A percentile compares a stretch with the other conserved stretches of the same genome.
phyloP scores from a whole-genome alignment of 495 filamentous ascomycete genomes.

The Xylaria bambusicola region DNA sequence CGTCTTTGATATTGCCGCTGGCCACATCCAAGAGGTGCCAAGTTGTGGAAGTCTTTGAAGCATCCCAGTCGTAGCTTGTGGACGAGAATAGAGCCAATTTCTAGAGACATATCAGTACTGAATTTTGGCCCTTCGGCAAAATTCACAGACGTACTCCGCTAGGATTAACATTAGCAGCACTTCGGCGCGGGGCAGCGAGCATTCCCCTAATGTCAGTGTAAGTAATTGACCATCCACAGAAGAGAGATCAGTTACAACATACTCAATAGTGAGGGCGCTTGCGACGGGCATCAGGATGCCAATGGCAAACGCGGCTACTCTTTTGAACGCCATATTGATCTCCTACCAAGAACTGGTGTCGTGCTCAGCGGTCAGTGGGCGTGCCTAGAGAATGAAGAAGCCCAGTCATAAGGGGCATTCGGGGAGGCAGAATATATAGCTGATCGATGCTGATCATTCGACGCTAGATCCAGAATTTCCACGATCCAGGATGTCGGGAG shows the following conservation, averaged over 20 bases:
- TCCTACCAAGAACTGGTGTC: neutral
- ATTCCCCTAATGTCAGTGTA: constrained; percentile 7
- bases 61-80: constrained; percentile 9
- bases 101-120: neutral
- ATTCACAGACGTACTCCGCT: constrained; percentile 1
- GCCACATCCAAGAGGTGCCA: constrained; percentile 12
- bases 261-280: constrained; percentile 7
- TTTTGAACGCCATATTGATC: constrained; percentile 9
- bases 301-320: constrained; percentile 1
- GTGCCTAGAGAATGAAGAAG: neutral
- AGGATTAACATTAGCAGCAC: constrained; percentile 15
- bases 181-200: constrained; percentile 12
- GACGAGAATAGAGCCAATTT: constrained; percentile 13
- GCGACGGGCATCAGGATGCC: constrained; percentile 5
- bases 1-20: constrained; percentile 1
- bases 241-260: neutral
- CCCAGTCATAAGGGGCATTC: neutral
- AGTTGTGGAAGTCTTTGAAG: constrained; percentile 3
- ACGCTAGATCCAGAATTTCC: neutral
- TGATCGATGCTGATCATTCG: neutral
- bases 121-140: no score
- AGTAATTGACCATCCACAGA: neutral
- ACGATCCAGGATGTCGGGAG: constrained; percentile 1
- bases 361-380: neutral
- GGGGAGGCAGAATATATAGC: constrained; percentile 2